Evolutionary conservation across 352 stramenopile species (phyloP), one percentile per base, ranked within the genome.

Genomic region (Globisporangium lucens): DNA sequence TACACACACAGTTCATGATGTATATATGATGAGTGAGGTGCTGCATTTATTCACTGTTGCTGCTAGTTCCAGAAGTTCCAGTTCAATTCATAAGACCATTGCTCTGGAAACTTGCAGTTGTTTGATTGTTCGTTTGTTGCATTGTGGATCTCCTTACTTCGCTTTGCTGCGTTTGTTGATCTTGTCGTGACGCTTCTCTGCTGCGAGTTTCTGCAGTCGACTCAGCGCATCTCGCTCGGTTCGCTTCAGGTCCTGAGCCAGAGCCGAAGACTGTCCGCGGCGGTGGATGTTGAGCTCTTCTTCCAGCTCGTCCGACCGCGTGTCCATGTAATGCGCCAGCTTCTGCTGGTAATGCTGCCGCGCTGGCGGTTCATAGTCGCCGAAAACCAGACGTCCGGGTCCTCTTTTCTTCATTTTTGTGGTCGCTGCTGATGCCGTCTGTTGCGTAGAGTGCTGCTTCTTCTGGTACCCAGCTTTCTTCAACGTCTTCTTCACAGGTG

Each of bases 141-240:
- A n/a, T 29, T 43, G 55, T n/a, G 17, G 2, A 53, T 15, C 29
- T 12, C 3, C 29, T 61, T 72, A 85, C 52, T 72, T 75, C 7
- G 71, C 67, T 68, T 93, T 95, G 57, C 69, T 89, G 29, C 86
- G 77, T 13, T 74, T 66, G 63, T 93, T 94, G 65, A 94, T 90
- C 43, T 80, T 76, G 64, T 94, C 88, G 68, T 95, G 86, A 55
- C 88, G 79, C 69, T 89, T 92, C 69, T 93, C 88, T 3, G 83
- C 73, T 53, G 82, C 77, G 10, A 95, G 73, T 60, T 88, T 89
- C 49, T 86, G 70, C 4, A 80, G 84, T 22, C 88, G 84, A 8
- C 66, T 73, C 47, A 89, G 67, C 1, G 85, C 86, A n/a, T 94
- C 88, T 22, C 77, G 74, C 59, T 93, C 86, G 15, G 82, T 72